phyloP scores from a whole-genome alignment of 768 basidiomycete genomes.

The Hypholoma sublateritium region DNA sequence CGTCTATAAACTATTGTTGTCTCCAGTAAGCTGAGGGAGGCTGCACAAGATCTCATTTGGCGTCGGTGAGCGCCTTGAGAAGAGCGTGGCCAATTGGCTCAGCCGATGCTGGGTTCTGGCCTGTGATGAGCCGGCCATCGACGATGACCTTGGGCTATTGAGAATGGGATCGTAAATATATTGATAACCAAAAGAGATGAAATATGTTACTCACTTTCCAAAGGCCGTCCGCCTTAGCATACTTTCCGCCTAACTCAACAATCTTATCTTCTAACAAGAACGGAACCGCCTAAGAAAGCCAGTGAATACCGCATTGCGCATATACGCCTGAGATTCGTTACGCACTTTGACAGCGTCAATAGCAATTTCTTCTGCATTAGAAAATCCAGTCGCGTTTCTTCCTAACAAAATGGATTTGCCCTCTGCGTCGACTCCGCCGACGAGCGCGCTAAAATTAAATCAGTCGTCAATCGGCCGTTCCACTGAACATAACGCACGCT shows the following conservation, averaged over 20 bases:
- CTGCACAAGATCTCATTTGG: no score
- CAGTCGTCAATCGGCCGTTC: not conserved
- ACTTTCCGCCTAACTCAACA: slow-evolving; percentile 61
- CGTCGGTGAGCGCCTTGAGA: slow-evolving; percentile 36
- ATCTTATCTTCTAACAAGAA: slow-evolving; percentile 74
- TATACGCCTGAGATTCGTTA: slow-evolving; percentile 12
- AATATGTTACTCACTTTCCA: slow-evolving; percentile 50
- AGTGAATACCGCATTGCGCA: slow-evolving; percentile 2
- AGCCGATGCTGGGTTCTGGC: slow-evolving; percentile 69
- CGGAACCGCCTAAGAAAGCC: slow-evolving; percentile 45
- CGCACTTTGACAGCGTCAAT: slow-evolving; percentile 42
- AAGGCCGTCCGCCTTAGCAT: slow-evolving; percentile 52
- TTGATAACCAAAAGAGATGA: not conserved
- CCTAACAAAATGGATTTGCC: slow-evolving; percentile 69
- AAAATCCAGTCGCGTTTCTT: slow-evolving; percentile 62
- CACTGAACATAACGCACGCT: slow-evolving; percentile 35
- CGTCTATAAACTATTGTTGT: no score
- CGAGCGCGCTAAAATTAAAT: slow-evolving; percentile 48
- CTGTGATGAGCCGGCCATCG: slow-evolving; percentile 62
- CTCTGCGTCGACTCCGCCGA: slow-evolving; percentile 48
- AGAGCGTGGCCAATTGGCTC: slow-evolving; percentile 54
- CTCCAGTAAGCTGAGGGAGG: no score
- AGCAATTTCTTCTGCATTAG: slow-evolving; percentile 65
- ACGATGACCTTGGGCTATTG: slow-evolving; percentile 49
- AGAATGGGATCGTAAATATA: not conserved